Evolutionary conservation across 108 stramenopile genomes (phyloP), one percentile per base, ranked within the genome.

Genomic region (Nannochloropsis salina): DNA sequence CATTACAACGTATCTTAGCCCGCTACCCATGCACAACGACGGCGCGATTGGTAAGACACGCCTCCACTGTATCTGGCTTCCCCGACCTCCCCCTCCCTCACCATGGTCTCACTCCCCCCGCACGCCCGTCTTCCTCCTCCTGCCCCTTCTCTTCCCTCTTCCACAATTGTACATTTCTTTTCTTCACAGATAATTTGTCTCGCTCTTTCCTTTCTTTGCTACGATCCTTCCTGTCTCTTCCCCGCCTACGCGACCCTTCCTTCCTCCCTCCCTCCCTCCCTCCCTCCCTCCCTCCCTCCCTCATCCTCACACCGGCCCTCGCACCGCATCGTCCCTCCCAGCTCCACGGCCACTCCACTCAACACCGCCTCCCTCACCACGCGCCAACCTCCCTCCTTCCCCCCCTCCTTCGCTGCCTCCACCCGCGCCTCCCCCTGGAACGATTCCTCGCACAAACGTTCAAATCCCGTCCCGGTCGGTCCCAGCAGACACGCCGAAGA

Each of bases 301-400:
- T 74, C 61, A 74, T 74, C n/a, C 61, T 74, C 61, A 74, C 61
- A 74, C 61, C n/a, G 15, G 2, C 61, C 61, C 61, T 74, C 61
- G n/a, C 61, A 74, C 61, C 61, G 15, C 61, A 74, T 74, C 4
- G 61, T 74, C 61, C 61, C 61, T 4, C 61, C 61, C 61, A 74
- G n/a, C 61, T 74, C 61, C 15, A 74, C 15, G 20, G 61, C 61
- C 2, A 74, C n/a, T n/a, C 61, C 20, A 2, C n/a, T n/a, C 61
- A 74, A 2, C 2, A 74, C 5, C 61, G n/a, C 61, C 61, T 74
- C 61, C 61, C 61, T 74, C 61, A n/a, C 61, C 61, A 74, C 61
- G 20, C n/a, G 20, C n/a, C n/a, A n/a, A n/a, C n/a, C n/a, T n/a
- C n/a, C n/a, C 5, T 74, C 61, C 61, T n/a, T 74, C 61, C 61